These are phyloP conservation scores for Xylariales sp. DNA, from an alignment of 2,329 filamentous ascomycete genomes.

Conservation along the genomic window DNA sequence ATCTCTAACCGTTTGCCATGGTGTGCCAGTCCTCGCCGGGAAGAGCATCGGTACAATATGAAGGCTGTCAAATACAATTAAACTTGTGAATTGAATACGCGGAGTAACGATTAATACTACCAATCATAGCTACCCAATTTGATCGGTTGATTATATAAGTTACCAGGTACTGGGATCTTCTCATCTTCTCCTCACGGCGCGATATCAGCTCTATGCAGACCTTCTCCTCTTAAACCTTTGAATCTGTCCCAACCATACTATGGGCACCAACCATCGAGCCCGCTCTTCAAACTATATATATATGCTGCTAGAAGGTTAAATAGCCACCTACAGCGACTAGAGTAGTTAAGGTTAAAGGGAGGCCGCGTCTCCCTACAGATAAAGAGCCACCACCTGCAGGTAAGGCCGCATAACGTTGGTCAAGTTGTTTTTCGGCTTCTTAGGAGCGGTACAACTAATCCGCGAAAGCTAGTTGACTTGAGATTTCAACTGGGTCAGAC, in stretches of 20 bases:
- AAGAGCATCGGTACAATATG: neutral
- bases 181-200: neutral
- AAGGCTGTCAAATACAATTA: neutral
- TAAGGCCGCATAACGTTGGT: constrained; percentile 5
- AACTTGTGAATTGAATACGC: neutral
- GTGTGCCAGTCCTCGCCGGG: neutral
- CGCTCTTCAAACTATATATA: neutral
- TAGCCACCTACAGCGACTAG: neutral
- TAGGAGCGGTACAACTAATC: neutral
- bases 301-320: neutral
- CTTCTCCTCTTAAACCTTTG: too few relatives aligned
- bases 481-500: neutral
- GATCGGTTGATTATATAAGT: constrained; percentile 1
- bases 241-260: neutral
- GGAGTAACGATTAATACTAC: too few relatives aligned
- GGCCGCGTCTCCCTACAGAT: constrained; percentile 15
- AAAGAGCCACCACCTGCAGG: neutral
- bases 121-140: too few relatives aligned
- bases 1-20: neutral
- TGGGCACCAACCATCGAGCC: neutral
- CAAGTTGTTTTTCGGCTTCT: neutral
- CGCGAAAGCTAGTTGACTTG: neutral
- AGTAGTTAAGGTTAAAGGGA: constrained; percentile 11
- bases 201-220: neutral
- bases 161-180: neutral